phyloP scores from a whole-genome alignment of 164 flowering plant species.

The Vitis cinerea region DNA sequence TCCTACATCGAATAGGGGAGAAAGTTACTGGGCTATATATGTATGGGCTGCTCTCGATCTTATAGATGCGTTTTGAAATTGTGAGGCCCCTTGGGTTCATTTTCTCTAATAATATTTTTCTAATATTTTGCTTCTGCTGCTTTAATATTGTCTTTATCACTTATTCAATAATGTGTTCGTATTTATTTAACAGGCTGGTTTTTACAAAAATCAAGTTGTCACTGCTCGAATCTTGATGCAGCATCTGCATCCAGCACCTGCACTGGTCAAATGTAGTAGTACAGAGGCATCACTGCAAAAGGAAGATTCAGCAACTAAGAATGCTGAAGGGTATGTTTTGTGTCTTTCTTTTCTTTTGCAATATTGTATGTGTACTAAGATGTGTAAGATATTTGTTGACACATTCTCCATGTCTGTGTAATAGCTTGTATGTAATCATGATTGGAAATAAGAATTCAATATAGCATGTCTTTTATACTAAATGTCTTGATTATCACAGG shows the following conservation, averaged over 20 bases:
- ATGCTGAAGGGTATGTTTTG: conserved; percentile 34
- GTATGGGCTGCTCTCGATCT: no score
- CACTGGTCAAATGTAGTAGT: conserved; percentile 35
- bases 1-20: no score
- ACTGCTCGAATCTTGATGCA: conserved; percentile 32
- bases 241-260: conserved; percentile 18
- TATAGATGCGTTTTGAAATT: no score
- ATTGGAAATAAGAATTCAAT: not conserved
- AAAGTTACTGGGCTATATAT: no score
- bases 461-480: not conserved
- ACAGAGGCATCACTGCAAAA: conserved; percentile 48
- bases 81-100: no score
- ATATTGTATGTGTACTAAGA: no score
- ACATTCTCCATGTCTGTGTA: not conserved
- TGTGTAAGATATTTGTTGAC: no score
- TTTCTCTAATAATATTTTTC: not conserved
- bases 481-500: conserved; percentile 28
- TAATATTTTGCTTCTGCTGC: not conserved
- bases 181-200: conserved; percentile 19
- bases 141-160: not conserved
- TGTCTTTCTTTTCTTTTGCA: not conserved
- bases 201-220: conserved; percentile 25
- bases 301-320: conserved; percentile 31
- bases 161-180: not conserved
- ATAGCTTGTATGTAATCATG: not conserved